phyloP scores from a whole-genome alignment of 1,284 basidiomycete genomes.

The Fistulinella staudtii region DNA sequence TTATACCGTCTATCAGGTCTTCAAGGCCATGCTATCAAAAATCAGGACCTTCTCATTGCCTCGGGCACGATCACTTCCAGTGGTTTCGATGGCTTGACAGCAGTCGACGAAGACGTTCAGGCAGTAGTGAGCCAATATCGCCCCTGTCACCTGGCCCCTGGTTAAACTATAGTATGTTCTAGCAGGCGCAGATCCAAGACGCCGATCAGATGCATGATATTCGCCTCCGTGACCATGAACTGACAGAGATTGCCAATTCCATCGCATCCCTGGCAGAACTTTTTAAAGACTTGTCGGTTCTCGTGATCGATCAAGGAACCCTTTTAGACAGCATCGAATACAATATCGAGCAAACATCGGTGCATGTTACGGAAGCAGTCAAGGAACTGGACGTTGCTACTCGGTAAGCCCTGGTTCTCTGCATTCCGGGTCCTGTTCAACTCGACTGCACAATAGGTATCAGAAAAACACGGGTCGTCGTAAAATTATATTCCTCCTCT shows the following conservation, averaged over 20 bases:
- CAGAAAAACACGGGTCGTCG: constrained; percentile 91
- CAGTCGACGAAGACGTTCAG: constrained; percentile 82
- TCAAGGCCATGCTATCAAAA: constrained; percentile 92
- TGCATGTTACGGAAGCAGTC: constrained; percentile 79
- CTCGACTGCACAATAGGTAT: constrained; percentile 51
- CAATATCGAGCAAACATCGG: constrained; percentile 91
- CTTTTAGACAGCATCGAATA: constrained; percentile 96
- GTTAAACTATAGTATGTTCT: constrained; percentile 19
- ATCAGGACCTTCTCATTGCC: constrained; percentile 85
- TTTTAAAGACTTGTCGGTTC: constrained; percentile 89
- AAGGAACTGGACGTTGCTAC: constrained; percentile 82
- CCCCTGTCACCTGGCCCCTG: constrained; percentile 6
- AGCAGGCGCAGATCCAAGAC: constrained; percentile 40
- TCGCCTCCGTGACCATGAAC: constrained; percentile 69
- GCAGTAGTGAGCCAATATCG: constrained; percentile 50
- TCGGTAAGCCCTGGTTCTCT: constrained; percentile 45
- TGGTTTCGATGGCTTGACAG: constrained; percentile 75
- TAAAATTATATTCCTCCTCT: constrained; percentile 88
- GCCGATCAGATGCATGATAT: constrained; percentile 46
- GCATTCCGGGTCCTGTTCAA: not conserved
- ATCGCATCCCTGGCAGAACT: constrained; percentile 91
- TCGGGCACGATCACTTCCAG: constrained; percentile 80
- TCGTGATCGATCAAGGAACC: constrained; percentile 98
- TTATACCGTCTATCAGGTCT: constrained; percentile 54
- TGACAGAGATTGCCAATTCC: constrained; percentile 88